Conservation (phyloP, 1,284 basidiomycete genomes). For the Fistulina hepatica region DNA sequence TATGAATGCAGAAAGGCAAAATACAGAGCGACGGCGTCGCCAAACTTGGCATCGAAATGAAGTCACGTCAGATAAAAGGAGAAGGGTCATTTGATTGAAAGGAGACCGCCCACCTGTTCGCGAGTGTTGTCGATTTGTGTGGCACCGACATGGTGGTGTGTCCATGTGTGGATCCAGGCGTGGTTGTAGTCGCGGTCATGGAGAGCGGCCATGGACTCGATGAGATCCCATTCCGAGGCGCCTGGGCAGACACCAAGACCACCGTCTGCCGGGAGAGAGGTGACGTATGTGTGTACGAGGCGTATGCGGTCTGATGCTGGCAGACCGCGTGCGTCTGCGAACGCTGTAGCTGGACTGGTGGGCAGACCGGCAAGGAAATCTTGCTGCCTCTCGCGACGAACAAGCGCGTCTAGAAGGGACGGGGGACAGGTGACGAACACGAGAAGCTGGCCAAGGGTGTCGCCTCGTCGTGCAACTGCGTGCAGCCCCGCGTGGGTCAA, state of each 20-base stretch:
- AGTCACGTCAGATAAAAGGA: constrained; percentile 1
- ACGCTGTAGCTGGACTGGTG: constrained; percentile 33
- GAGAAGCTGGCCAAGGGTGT: constrained; percentile 66
- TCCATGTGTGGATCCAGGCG: constrained; percentile 61
- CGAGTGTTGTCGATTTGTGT: constrained; percentile 49
- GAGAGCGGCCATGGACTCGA: constrained; percentile 73
- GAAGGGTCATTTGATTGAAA: background rate
- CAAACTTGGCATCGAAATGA: constrained; percentile 47
- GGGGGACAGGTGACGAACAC: constrained; percentile 71
- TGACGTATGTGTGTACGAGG: constrained; percentile 69
- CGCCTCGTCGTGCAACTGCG: constrained; percentile 64
- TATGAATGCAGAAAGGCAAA: constrained; percentile 84
- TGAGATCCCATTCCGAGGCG: constrained; percentile 61
- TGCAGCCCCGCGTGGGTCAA: constrained; percentile 53
- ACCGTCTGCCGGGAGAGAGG: constrained; percentile 57
- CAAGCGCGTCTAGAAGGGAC: constrained; percentile 50
- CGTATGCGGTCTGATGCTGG: constrained; percentile 68
- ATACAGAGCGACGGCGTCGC: constrained; percentile 83
- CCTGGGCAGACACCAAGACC: constrained; percentile 72
- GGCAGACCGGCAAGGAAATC: constrained; percentile 57
- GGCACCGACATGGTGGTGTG: constrained; percentile 46
- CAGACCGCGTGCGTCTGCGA: constrained; percentile 34
- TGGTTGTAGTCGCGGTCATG: constrained; percentile 77
- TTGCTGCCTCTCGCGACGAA: constrained; percentile 59
- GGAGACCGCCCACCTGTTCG: constrained; percentile 40